Evolutionary conservation across 192 early-diverging fungal genomes (phyloP).

Genomic region (Rhizophagus clarus): DNA sequence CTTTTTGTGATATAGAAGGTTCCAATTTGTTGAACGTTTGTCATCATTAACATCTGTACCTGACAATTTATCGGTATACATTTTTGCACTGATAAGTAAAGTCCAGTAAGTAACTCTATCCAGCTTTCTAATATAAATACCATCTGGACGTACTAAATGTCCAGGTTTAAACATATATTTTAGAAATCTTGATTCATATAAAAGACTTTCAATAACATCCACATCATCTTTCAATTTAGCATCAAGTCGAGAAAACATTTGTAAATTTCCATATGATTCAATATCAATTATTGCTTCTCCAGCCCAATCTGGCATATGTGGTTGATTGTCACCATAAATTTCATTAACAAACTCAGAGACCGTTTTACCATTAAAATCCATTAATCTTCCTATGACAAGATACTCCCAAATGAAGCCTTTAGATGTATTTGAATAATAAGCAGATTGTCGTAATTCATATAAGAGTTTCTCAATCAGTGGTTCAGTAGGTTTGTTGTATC

Average conservation of each 20-base stretch:
- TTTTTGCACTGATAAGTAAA: background rate
- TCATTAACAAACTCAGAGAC: background rate
- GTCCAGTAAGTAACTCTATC: background rate
- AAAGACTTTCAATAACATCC: background rate
- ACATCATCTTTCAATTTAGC: background rate
- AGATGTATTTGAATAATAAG: background rate
- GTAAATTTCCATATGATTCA: background rate
- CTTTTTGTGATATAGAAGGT: background rate
- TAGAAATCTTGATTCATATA: background rate
- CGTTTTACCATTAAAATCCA: background rate
- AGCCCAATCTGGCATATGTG: background rate
- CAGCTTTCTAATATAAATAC: background rate
- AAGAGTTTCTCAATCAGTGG: background rate
- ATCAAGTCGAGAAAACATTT: background rate
- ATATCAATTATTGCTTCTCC: background rate
- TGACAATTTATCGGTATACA: background rate
- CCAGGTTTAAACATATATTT: background rate
- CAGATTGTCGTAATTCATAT: background rate
- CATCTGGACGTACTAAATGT: background rate
- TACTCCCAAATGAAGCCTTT: constrained; percentile 9
- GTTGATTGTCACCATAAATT: background rate
- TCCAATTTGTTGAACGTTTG: background rate
- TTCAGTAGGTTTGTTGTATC: background rate
- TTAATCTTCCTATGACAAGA: background rate
- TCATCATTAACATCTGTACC: background rate